A percentile compares a stretch with the other conserved stretches of the same genome.
phyloP scores from a whole-genome alignment of 2,329 filamentous ascomycete genomes.

The Apiospora arundinis region DNA sequence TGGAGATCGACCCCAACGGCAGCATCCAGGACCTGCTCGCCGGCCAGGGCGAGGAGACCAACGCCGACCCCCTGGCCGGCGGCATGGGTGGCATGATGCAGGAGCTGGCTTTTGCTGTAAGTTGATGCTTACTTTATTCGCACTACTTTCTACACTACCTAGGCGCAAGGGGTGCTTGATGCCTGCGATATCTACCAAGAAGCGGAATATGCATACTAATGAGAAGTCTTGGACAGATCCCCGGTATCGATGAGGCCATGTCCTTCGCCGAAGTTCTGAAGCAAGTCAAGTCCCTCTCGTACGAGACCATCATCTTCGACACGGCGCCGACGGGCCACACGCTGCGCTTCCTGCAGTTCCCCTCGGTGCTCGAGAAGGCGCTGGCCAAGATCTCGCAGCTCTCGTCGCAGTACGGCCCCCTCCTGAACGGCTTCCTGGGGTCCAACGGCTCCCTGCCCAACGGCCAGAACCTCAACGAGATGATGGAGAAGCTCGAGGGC shows the following conservation, averaged over 20 bases:
- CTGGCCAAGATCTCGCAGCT: conserved; percentile 97
- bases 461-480: conserved; percentile 89
- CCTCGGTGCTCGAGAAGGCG: conserved; percentile 96
- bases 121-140: conserved; percentile 40
- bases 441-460: conserved; percentile 78
- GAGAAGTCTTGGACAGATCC: conserved; percentile 68
- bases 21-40: conserved; percentile 95
- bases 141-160: neutral
- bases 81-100: conserved; percentile 80
- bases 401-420: conserved; percentile 91
- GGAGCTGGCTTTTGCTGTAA: conserved; percentile 91
- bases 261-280: conserved; percentile 99
- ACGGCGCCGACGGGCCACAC: conserved; percentile 98
- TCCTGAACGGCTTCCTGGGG: conserved; percentile 92
- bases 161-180: neutral
- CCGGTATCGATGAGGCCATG: conserved; percentile 99
- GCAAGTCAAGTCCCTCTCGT: conserved; percentile 97
- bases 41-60: conserved; percentile 70
- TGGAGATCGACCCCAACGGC: conserved; percentile 99
- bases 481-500: conserved; percentile 93
- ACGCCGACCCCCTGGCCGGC: conserved; percentile 33
- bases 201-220: neutral
- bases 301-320: conserved; percentile 99
- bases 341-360: conserved; percentile 97
- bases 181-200: neutral